These are phyloP conservation scores for Takashimella tepidaria DNA, from an alignment of 1,284 basidiomycete genomes.

Conservation along the genomic window DNA sequence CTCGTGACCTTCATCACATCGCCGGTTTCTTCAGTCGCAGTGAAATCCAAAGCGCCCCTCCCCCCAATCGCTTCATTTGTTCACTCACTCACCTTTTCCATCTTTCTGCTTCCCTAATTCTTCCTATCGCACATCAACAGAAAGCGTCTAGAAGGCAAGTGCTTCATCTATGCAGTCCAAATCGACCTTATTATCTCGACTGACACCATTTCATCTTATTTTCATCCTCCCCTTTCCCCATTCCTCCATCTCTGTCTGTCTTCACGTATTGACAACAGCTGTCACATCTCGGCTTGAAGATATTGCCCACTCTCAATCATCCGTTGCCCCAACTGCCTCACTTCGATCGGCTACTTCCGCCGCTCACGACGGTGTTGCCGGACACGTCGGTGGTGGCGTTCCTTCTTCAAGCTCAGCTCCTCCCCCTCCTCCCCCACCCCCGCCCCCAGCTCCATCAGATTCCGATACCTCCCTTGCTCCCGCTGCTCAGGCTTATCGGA, in stretches of 20 bases:
- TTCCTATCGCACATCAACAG: conserved; percentile 20
- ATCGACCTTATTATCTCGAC: no score
- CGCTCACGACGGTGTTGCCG: conserved; percentile 36
- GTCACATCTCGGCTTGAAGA: conserved; percentile 94
- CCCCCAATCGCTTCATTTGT: no score
- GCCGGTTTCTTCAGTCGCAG: no score
- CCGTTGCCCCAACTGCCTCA: conserved; percentile 19
- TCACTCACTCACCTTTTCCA: no score
- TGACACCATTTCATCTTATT: conserved; percentile 1
- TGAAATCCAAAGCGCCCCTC: no score
- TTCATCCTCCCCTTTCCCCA: background rate
- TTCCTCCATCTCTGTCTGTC: background rate
- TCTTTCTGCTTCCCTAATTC: background rate
- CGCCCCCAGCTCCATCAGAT: conserved; percentile 46
- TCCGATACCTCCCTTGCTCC: conserved; percentile 53
- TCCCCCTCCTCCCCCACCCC: conserved; percentile 47
- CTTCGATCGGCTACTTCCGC: conserved; percentile 40
- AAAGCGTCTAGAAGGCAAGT: conserved; percentile 56
- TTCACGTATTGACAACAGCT: conserved; percentile 57
- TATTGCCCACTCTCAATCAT: conserved; percentile 56
- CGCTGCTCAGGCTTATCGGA: conserved; percentile 68
- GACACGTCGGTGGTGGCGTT: conserved; percentile 31
- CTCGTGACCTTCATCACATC: no score
- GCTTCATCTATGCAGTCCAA: no score
- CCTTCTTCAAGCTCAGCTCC: conserved; percentile 32